phyloP scores from a whole-genome alignment of 768 basidiomycete species.

The Leccinum imitatum region DNA sequence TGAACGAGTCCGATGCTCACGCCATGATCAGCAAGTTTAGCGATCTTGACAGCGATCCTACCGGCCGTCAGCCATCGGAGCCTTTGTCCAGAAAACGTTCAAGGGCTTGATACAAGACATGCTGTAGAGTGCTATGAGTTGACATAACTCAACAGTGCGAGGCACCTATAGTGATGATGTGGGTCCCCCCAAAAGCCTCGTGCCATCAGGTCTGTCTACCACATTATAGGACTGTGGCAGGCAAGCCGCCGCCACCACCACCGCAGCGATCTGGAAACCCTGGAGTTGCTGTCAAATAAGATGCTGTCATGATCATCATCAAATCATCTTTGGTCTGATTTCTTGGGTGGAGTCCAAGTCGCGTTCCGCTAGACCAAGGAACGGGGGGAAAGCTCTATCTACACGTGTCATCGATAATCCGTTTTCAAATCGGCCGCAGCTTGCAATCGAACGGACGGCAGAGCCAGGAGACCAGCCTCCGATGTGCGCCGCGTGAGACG shows the following conservation, averaged over 20 bases:
- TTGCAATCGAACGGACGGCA: no score
- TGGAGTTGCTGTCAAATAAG: no score
- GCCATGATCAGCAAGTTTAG: background rate
- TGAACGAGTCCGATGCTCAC: no score
- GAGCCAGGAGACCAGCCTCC: no score
- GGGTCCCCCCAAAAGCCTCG: background rate
- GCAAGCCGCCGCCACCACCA: background rate
- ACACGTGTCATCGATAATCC: no score
- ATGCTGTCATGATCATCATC: background rate
- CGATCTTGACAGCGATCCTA: background rate
- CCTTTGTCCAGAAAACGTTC: background rate
- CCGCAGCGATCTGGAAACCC: no score
- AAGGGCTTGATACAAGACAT: background rate
- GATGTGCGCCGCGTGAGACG: no score
- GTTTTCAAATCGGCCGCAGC: no score
- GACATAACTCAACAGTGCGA: background rate
- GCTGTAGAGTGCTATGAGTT: background rate
- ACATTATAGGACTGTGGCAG: background rate
- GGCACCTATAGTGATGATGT: background rate
- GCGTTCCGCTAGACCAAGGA: no score
- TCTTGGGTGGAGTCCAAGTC: no score
- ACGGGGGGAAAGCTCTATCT: no score
- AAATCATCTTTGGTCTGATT: no score
- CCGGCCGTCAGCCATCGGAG: background rate
- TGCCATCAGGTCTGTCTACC: background rate